Evolutionary conservation across 1,284 basidiomycete genomes (phyloP), one percentile per base, ranked within the genome.

Genomic region (Sporisorium iseilematis-ciliati): DNA sequence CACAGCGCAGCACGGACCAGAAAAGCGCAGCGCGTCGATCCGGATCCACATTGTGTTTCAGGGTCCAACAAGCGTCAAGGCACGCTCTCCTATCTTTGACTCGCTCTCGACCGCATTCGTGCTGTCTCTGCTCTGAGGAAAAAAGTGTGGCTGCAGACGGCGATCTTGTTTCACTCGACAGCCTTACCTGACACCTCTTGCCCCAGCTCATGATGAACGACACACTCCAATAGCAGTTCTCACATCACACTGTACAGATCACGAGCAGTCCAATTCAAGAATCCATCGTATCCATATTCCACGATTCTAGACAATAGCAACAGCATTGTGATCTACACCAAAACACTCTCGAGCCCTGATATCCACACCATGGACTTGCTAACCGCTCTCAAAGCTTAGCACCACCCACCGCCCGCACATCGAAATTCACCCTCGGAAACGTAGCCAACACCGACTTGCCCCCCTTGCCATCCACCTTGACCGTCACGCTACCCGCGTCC

Each of bases 401-500:
- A 25, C 46, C 35, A 5, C 65, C 66, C 14, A 49, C 29, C 26
- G 62, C 66, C 10, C 72, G 54, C 29, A 75, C 42, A 21, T 75
- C 73, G 63, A 75, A 75, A 54, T 75, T 70, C 51, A 62, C 31
- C 40, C 73, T 58, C 4, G 73, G 67, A 41, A 75, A 75, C 3
- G 64, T 70, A 10, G 73, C 73, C 31, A 75, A n/a, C 38, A 75
- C 12, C 33, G 18, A 18, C 56, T 63, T 63, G 11, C 64, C 54
- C 33, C 35, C 38, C n/a, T 60, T 46, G 4, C 23, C 45, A 51
- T 66, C 35, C 38, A 75, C 26, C 26, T 56, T 62, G 61, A 75
- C 60, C 16, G 67, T 70, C 12, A 70, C 52, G 31, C 60, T 66
- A 1, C 23, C n/a, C 43, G 41, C 41, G 18, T 75, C 67, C 48